Base-by-base conservation (phyloP, 148 eudicot species). In the Amaranthus hypochondriacus region DNA sequence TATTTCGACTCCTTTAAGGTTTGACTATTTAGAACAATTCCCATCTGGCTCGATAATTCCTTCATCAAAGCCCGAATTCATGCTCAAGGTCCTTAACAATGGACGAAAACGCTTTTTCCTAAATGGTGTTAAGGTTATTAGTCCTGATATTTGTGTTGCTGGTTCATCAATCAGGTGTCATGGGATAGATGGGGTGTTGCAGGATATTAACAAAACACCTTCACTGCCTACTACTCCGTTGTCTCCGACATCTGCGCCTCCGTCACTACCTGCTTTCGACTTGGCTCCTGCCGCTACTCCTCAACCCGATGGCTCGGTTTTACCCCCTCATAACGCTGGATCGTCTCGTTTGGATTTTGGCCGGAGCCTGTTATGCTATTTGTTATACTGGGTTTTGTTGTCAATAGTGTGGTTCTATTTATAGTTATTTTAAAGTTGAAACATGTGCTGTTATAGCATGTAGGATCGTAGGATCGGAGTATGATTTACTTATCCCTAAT, bases 21-120 rank as follows among this genome's bases (percentile, higher is more conserved):
- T 89, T 56, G 92, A 88, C 12, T 58, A 84, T 74, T 64, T 92
- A 0, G 70, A 60, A 50, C 85, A 76, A 48, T 73, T 92, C 74
- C 97, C 97, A 7, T 81, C 90, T 1, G 85, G 86, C 46, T 82
- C 92, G 14, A 53, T 85, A 0, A 62, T 92, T 65, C 95, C 97
- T 7, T 79, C 97, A 4, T 84, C 84, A 4, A 66, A 64, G 64
- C 84, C 87, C 0, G 68, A 48, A 2, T 80, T 76, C 47, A 39
- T 71, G 62, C 86, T 89, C 7, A 83, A 55, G 58, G 76, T 92
- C 54, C 80, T 77, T 52, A 91, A 89, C 75, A 61, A 69, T 12
- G 97, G 94, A 6, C 75, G 88, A 66, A 74, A 67, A 46, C 80
- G 79, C 73, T 89, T 81, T 69, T 86, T 82, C 59, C 80, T 92